Conservation (phyloP, 2,329 filamentous ascomycete genomes). For the Fusarium haematococcum region DNA sequence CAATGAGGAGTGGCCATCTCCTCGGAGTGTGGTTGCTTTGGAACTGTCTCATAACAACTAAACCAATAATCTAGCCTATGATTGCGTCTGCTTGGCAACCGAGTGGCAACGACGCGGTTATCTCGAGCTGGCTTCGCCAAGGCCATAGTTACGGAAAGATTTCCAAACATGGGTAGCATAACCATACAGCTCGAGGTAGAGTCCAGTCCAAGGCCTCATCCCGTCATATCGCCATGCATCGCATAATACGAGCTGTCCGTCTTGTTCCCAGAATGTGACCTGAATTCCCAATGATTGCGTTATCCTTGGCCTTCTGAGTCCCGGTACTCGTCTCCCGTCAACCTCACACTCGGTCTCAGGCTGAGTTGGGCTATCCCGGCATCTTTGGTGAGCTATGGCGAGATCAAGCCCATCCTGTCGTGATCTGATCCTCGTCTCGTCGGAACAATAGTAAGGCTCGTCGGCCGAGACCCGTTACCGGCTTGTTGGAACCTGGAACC, state of each 20-base stretch:
- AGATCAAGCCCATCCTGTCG: not conserved
- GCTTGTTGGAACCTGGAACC: not conserved
- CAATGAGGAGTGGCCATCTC: not conserved
- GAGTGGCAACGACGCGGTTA: not conserved
- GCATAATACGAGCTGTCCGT: not conserved
- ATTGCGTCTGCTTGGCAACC: not conserved
- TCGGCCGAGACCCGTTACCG: constrained; percentile 5
- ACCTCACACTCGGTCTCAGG: not conserved
- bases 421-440: not conserved
- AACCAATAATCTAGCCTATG: not conserved
- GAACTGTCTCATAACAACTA: not conserved
- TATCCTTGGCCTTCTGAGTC: not conserved
- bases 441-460: not conserved
- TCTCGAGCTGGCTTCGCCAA: not conserved
- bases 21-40: not conserved
- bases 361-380: not conserved
- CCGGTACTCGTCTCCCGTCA: not conserved
- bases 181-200: not conserved
- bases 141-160: not conserved
- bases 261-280: not conserved
- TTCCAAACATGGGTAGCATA: not conserved
- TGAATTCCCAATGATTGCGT: not conserved
- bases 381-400: not conserved
- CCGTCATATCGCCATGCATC: not conserved
- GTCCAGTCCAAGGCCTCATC: not conserved